Evolutionary conservation across 192 early-diverging fungal species (phyloP), one percentile per base, ranked within the genome.

Genomic region (Paraglomus brasilianum): DNA sequence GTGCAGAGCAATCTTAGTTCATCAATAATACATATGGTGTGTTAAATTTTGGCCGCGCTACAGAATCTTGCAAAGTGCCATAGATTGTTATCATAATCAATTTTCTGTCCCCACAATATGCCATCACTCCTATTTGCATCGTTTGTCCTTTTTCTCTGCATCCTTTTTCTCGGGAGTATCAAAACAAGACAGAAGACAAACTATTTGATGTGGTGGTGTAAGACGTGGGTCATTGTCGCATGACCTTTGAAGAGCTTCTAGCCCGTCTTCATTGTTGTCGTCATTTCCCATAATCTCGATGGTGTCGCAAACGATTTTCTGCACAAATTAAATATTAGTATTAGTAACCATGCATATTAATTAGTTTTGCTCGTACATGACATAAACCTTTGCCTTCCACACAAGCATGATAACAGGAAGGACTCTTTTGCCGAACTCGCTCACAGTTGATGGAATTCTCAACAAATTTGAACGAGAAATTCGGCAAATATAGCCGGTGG

Each of bases 371-470:
- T 55, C 8, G 8, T 11, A 17, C n/a, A n/a, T n/a, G 7, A 55
- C 52, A 66, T 21, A 46, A 49, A 72, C 61, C 19, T 72, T 72
- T 66, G 71, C 71, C 21, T 55, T 72, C 62, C 61, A 72, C 0
- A 41, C 62, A 38, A 72, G 11, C 11, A 62, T 5, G 8, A 72
- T 17, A 7, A 51, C 38, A 17, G 45, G 45, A 48, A 65, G 62
- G 3, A 46, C 62, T 57, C 55, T 65, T 19, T 13, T 13, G 9
- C 70, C 39, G 13, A 72, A 72, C 45, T 72, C 9, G 0, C 0
- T 17, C 8, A 62, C 55, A 0, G 52, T 7, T 50, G 71, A 53
- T 22, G 62, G 61, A 10, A 72, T 55, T 5, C 56, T 38, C 24
- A 72, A 52, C 21, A 40, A n/a, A 9, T 48, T 15, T 14, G 61